phyloP scores from a whole-genome alignment of 441 rosid species.

The Manihot esculenta region DNA sequence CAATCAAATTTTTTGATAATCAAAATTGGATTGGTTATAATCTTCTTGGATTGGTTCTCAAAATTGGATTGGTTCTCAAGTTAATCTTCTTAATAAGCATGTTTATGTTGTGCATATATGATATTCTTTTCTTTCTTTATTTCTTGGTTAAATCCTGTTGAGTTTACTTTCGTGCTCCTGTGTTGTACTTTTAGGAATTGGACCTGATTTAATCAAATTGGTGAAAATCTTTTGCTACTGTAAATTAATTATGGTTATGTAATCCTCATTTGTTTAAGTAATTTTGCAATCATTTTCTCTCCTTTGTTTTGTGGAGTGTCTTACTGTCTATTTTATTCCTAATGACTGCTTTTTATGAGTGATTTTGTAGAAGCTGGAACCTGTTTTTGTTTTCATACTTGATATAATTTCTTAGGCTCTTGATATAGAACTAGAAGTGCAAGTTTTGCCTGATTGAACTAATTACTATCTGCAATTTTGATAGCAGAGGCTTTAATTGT shows the following conservation, averaged over 20 bases:
- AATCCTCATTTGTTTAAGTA: background rate
- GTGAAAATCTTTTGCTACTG: background rate
- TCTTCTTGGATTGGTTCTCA: too few relatives aligned
- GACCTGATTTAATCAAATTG: slow-evolving; percentile 1
- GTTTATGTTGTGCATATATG: too few relatives aligned
- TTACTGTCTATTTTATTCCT: background rate
- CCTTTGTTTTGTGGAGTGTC: background rate
- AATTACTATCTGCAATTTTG: background rate
- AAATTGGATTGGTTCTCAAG: slow-evolving; percentile 11
- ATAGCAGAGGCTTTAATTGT: background rate
- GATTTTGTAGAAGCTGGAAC: background rate
- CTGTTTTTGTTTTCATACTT: background rate
- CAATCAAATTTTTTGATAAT: too few relatives aligned
- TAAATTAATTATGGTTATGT: background rate
- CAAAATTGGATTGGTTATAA: too few relatives aligned
- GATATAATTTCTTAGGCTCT: slow-evolving; percentile 2
- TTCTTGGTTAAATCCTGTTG: background rate
- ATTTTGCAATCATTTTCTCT: background rate
- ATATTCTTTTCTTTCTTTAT: background rate
- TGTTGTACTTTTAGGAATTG: background rate
- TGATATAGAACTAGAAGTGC: background rate
- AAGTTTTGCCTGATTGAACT: background rate
- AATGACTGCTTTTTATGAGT: too few relatives aligned
- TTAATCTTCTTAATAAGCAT: slow-evolving; percentile 1
- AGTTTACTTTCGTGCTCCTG: background rate